Evolutionary conservation across 768 basidiomycete genomes (phyloP), one percentile per base, ranked within the genome.

Genomic region (Chlorophyllum brunneum): DNA sequence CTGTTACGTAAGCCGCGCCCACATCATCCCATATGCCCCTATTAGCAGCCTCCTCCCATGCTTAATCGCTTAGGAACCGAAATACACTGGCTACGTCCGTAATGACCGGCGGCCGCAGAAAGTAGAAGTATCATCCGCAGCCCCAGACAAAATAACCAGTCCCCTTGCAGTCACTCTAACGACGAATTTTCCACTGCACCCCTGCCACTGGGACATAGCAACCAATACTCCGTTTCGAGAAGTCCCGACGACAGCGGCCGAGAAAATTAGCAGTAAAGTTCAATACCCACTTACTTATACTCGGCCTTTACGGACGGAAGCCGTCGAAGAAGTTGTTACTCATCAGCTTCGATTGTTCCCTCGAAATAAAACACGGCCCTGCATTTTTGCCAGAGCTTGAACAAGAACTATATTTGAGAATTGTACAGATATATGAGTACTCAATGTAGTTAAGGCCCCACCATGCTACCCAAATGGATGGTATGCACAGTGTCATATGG

Each of bases 291-390:
- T 27, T 8, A 27, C 18, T 37, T 27, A 31, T 20, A 34, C 24
- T 52, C 42, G 51, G 51, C 23, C 16, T 52, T 52, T 52, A 44
- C 51, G 42, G 42, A 44, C 26, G 42, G 51, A 44, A 45, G 34
- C n/a, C 26, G 22, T 23, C 29, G 41, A 27, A 36, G 41, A 26
- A 34, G 18, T 41, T 40, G n/a, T 18, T 27, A 18, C 29, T 24
- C 16, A 50, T 40, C 29, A 39, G 26, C 49, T 51, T 51, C 49
- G 41, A 42, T 43, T 34, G 18, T 11, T 33, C 18, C 40, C 40
- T 43, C 18, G 29, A 49, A 23, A 40, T 22, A 40, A 11, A 13
- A 20, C n/a, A n/a, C n/a, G n/a, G n/a, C n/a, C n/a, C n/a, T n/a
- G n/a, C n/a, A n/a, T n/a, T n/a, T n/a, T n/a, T n/a, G n/a, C n/a